Evolutionary conservation across 2,329 filamentous ascomycete species (phyloP), one percentile per base, ranked within the genome.

Genomic region (Penicillium sp.): DNA sequence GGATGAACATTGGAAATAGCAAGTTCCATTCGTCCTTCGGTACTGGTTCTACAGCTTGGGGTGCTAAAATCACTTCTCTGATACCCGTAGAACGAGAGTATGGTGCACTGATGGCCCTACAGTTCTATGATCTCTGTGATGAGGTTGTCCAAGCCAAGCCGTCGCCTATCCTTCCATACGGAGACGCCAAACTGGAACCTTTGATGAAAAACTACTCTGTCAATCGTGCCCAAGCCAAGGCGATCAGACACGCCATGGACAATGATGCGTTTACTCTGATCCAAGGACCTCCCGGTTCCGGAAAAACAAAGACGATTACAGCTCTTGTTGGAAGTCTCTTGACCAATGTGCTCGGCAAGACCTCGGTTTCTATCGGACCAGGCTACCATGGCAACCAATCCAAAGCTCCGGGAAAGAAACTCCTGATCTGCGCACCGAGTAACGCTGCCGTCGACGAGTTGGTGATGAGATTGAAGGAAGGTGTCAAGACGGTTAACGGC

Each of bases 231-330:
- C 94, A 99, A 68, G 91, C 93, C 3, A 89, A 90, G 70, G 94
- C 94, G 7, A 90, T 99, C 55, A 84, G 94, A 58, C 95, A 93
- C 46, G 93, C 92, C 10, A 84, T 92, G 51, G 92, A 96, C 65
- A 99, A 99, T 62, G 94, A 97, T 72, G 95, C 91, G 0, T 99
- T 99, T 67, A 97, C 94, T 3, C 78, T 99, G 54, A 91, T 99
- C 62, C 94, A 99, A 75, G 94, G 90, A 49, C 94, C 94, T 44
- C 94, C 94, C 1, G 94, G 94, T 71, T 97, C 94, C 3, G 94
- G 93, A 67, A 99, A 99, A 76, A 99, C 94, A 0, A 99, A 99
- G 71, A 99, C 94, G 0, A 99, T 99, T 54, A 84, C 96, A 49
- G 94, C 93, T 26, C 95, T 99, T 80, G 92, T 97, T 20, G 94